phyloP scores from a whole-genome alignment of 305 asterid species.

The Fraxinus velutina region DNA sequence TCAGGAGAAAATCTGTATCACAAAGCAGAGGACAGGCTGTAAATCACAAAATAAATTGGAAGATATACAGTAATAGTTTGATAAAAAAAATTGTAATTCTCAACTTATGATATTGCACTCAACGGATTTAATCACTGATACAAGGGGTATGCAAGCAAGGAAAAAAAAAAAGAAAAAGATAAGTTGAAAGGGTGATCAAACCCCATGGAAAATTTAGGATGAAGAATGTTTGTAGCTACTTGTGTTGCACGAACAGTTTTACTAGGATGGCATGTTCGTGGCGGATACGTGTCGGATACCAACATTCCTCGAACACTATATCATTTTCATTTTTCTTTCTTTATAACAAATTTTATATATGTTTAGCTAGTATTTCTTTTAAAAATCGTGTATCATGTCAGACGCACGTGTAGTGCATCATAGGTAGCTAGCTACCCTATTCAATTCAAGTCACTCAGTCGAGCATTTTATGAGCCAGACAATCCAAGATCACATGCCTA shows the following conservation, averaged over 20 bases:
- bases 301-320: neutral
- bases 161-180: neutral
- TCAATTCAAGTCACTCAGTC: neutral
- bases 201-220: slow-evolving; percentile 9
- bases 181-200: slow-evolving; percentile 13
- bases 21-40: slow-evolving; percentile 30
- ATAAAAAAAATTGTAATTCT: slow-evolving; percentile 10
- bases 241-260: neutral
- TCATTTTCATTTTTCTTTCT: neutral
- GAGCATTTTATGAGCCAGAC: neutral
- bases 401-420: too few species aligned
- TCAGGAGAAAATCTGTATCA: slow-evolving; percentile 86
- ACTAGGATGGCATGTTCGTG: neutral
- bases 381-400: neutral
- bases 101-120: slow-evolving; percentile 11
- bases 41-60: slow-evolving; percentile 28
- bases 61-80: slow-evolving; percentile 18
- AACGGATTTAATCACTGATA: slow-evolving; percentile 14
- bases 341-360: neutral
- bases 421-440: neutral
- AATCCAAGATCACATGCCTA: slow-evolving; percentile 5
- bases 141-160: slow-evolving; percentile 1
- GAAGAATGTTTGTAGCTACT: slow-evolving; percentile 1
- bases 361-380: neutral
- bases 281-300: neutral